Percentiles rank a stretch among this genome's conserved stretches.
Evolutionary conservation across 2,329 filamentous ascomycete genomes (phyloP).

Genomic region (Neonectria magnoliae): DNA sequence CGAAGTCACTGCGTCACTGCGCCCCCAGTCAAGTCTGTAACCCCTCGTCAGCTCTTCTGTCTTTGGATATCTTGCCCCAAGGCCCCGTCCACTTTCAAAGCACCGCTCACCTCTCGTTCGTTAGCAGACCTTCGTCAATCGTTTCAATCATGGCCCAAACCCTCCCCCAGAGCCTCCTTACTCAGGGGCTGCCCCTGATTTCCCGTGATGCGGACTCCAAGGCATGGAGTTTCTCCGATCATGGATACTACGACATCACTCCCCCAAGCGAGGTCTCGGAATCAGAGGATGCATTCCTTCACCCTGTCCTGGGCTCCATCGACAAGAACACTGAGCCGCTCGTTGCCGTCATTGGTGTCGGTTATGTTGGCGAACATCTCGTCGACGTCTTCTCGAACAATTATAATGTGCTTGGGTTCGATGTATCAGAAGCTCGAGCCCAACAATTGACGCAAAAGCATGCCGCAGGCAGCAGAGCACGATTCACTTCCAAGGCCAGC

Average conservation of each 20-base stretch:
- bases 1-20: conserved; percentile 15
- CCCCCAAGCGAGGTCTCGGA: conserved; percentile 46
- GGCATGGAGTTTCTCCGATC: conserved; percentile 37
- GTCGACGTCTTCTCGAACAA: conserved; percentile 53
- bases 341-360: conserved; percentile 62
- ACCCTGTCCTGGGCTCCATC: conserved; percentile 17
- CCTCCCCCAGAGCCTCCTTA: conserved; percentile 35
- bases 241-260: conserved; percentile 48
- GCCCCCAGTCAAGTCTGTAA: conserved; percentile 16
- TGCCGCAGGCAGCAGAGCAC: conserved; percentile 41
- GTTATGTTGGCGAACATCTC: conserved; percentile 63
- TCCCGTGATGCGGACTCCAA: conserved; percentile 31
- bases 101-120: conserved; percentile 32
- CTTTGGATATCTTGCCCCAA: conserved; percentile 36
- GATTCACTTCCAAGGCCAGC: conserved; percentile 51
- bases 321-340: conserved; percentile 41
- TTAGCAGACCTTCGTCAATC: conserved; percentile 36
- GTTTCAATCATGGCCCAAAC: conserved; percentile 42
- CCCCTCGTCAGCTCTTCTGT: conserved; percentile 8
- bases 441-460: conserved; percentile 46
- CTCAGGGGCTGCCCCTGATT: conserved; percentile 37
- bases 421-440: conserved; percentile 55
- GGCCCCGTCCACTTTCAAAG: conserved; percentile 25
- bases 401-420: conserved; percentile 59
- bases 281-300: conserved; percentile 31